Evolutionary conservation across 2,329 filamentous ascomycete species (phyloP).

Genomic region (Bimuria novae-zelandiae): DNA sequence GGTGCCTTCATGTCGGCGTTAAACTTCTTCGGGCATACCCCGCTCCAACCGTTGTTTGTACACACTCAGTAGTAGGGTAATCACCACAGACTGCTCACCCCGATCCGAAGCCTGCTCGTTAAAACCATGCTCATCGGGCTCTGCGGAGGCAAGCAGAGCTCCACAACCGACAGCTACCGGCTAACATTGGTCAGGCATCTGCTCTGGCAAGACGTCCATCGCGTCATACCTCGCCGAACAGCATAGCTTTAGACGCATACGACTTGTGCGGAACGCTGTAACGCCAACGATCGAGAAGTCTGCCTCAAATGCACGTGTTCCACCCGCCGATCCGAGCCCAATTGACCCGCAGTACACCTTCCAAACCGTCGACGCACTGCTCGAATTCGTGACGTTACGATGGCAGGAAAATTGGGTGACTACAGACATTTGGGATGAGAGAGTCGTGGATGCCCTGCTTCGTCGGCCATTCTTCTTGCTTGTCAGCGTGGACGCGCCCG

Average conservation of each 20-base stretch:
- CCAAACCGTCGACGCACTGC: slow-evolving; percentile 64
- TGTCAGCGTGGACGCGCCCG: slow-evolving; percentile 86
- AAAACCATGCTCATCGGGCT: slow-evolving; percentile 72
- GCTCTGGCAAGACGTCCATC: slow-evolving; percentile 88
- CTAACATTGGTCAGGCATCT: slow-evolving; percentile 68
- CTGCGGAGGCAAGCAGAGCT: slow-evolving; percentile 52
- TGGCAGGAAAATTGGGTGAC: slow-evolving; percentile 88
- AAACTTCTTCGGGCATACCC: background rate
- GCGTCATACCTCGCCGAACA: slow-evolving; percentile 84
- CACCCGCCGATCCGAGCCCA: slow-evolving; percentile 19
- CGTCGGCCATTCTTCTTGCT: slow-evolving; percentile 91
- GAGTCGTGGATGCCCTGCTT: slow-evolving; percentile 73
- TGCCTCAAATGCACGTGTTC: slow-evolving; percentile 45
- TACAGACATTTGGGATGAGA: slow-evolving; percentile 77
- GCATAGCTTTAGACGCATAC: slow-evolving; percentile 78
- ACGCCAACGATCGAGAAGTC: slow-evolving; percentile 51
- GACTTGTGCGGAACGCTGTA: slow-evolving; percentile 54
- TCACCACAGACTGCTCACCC: background rate
- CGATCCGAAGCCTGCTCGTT: background rate
- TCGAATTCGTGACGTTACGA: slow-evolving; percentile 82
- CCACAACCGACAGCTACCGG: background rate
- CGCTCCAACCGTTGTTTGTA: background rate
- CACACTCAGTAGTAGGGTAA: background rate
- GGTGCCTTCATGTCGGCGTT: background rate
- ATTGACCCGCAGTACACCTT: slow-evolving; percentile 45